phyloP scores from a whole-genome alignment of 163 green algal species.

The Chlorella variabilis region DNA sequence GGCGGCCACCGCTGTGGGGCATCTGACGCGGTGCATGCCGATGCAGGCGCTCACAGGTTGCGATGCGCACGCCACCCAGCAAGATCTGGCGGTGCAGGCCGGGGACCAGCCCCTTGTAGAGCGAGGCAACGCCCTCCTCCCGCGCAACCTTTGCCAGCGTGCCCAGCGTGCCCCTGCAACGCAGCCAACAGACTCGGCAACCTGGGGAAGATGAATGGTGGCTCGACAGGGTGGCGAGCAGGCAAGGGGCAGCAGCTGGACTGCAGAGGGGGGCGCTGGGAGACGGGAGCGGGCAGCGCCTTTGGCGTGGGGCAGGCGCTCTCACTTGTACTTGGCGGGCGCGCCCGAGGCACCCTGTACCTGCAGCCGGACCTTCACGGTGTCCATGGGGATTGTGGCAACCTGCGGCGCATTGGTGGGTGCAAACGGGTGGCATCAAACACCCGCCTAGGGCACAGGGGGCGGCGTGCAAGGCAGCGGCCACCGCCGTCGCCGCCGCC shows the following conservation, averaged over 20 bases:
- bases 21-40: no score
- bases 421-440: not conserved
- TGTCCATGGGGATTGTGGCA: slow-evolving; percentile 12
- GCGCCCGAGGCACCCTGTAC: not conserved
- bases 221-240: not conserved
- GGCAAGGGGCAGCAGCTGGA: not conserved
- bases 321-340: slow-evolving; percentile 11
- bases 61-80: slow-evolving; percentile 29
- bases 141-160: not conserved
- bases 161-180: not conserved
- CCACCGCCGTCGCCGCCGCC: no score
- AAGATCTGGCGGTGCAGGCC: slow-evolving; percentile 27
- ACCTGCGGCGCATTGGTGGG: not conserved
- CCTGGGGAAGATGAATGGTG: no score
- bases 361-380: slow-evolving; percentile 23
- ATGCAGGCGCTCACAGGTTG: slow-evolving; percentile 10
- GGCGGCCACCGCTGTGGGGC: no score
- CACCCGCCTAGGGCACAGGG: no score
- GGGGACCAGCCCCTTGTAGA: slow-evolving; percentile 69
- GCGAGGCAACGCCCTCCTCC: slow-evolving; percentile 86
- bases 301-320: not conserved
- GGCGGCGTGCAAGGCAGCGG: no score
- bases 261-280: not conserved
- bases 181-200: not conserved
- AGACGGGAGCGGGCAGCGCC: not conserved